Base-by-base conservation (phyloP, 345 rosid species). In the Salix udensis region DNA sequence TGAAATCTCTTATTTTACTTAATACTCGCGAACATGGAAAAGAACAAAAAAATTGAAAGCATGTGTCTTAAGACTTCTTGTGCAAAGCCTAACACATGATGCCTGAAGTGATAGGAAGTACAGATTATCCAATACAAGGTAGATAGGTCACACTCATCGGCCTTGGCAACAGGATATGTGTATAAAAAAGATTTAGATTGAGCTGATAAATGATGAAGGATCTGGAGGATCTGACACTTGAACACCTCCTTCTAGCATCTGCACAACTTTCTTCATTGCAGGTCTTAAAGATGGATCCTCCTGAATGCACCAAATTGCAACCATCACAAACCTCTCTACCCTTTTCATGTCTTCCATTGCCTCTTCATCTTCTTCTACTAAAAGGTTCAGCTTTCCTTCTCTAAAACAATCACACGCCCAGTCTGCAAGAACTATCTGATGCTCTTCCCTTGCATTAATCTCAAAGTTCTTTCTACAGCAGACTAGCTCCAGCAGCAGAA, bases 191-290 rank as follows among this genome's bases (percentile, higher is more conserved):
- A 42, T 42, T 42, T 12, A 42, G 14, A 42, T 42, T 42, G 15
- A 2, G 46, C 70, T 73, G 18, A 76, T 39, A 67, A 74, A 80
- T 72, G 81, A 75, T 58, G 31, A 18, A 26, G 72, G 60, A 10
- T 80, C 70, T 18, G 82, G 82, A 44, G 84, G 84, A 75, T 15
- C 4, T 16, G 79, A n/a, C 28, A 76, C 77, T 34, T 72, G 74
- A 74, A 65, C 65, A 6, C 55, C 62, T 52, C 81, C 84, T 82
- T 82, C 81, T 21, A 78, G 48, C 81, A 71, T 78, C 66, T 34
- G 71, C 39, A 21, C 37, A 21, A 66, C 77, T 50, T 74, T 74
- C 31, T 74, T 65, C 77, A 74, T 40, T 9, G 12, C 44, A 40
- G 44, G 44, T 9, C 12, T 40, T 40, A 40, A 2, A 40, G 12